phyloP scores from a whole-genome alignment of 768 basidiomycete genomes.

The Pisolithus tinctorius region DNA sequence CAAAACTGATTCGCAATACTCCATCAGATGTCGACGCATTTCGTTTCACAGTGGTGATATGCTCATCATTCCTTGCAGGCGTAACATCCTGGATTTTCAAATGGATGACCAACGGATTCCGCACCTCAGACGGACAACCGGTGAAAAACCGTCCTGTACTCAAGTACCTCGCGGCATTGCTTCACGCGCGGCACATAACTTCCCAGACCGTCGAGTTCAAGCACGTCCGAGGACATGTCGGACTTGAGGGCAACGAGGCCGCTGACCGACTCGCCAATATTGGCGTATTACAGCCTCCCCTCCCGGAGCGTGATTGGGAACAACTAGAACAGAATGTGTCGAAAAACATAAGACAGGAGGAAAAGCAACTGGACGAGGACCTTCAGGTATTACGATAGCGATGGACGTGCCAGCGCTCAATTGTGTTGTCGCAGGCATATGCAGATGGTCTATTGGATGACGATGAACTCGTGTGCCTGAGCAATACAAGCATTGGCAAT shows the following conservation, averaged over 20 bases:
- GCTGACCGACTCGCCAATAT: constrained; percentile 70
- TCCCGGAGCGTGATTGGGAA: constrained; percentile 58
- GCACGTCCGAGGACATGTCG: constrained; percentile 76
- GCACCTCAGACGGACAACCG: constrained; percentile 37
- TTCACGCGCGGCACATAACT: constrained; percentile 42
- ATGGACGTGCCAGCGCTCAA: constrained; percentile 4
- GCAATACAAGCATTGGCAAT: background rate
- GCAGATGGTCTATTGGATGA: constrained; percentile 31
- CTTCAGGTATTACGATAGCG: constrained; percentile 15
- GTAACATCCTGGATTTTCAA: constrained; percentile 57
- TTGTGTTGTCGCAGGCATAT: constrained; percentile 18
- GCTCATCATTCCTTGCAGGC: constrained; percentile 38
- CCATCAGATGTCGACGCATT: constrained; percentile 55
- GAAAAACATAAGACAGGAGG: background rate
- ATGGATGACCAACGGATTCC: constrained; percentile 58
- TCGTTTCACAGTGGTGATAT: background rate
- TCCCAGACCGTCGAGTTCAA: constrained; percentile 57
- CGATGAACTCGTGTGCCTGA: constrained; percentile 24
- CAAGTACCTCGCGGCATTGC: constrained; percentile 56
- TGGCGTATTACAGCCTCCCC: constrained; percentile 38
- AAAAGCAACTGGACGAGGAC: background rate
- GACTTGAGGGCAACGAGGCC: constrained; percentile 77
- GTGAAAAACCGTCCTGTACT: constrained; percentile 75
- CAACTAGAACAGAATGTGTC: constrained; percentile 11
- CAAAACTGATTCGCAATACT: constrained; percentile 82